Evolutionary conservation across 768 basidiomycete genomes (phyloP).

Genomic region (Leccinum disarticulatum): DNA sequence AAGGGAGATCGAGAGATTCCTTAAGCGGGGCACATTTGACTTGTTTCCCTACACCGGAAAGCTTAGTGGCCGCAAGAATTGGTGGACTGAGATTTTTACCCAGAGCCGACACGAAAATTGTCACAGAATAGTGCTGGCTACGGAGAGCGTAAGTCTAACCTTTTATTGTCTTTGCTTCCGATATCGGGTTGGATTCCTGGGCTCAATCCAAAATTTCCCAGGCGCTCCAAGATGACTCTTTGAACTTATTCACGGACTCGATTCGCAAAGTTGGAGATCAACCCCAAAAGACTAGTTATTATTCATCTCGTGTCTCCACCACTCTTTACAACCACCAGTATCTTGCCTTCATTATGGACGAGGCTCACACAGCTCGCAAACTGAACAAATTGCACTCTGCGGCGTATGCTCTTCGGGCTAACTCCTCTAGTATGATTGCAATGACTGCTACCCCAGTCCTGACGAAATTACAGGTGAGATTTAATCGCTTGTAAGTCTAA

Average conservation of each 20-base stretch:
- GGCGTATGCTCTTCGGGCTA: rapidly evolving
- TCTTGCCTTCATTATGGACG: neutral
- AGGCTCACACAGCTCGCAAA: conserved; percentile 7
- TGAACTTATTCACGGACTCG: neutral
- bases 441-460: conserved; percentile 6
- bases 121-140: too few relatives aligned
- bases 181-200: too few relatives aligned
- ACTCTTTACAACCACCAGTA: neutral
- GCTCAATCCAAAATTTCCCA: too few relatives aligned
- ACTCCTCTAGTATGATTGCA: rapidly evolving
- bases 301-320: too few relatives aligned
- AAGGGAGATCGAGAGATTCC: too few relatives aligned
- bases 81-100: too few relatives aligned
- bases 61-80: too few relatives aligned
- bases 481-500: neutral
- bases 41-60: too few relatives aligned
- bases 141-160: too few relatives aligned
- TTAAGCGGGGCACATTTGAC: too few relatives aligned
- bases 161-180: too few relatives aligned
- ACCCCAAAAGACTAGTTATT: neutral
- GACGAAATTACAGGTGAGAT: conserved; percentile 7
- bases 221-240: neutral
- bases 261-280: neutral
- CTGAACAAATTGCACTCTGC: conserved; percentile 1
- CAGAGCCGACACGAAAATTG: too few relatives aligned